phyloP scores from a whole-genome alignment of 768 basidiomycete genomes.

The Scleroderma bovista region DNA sequence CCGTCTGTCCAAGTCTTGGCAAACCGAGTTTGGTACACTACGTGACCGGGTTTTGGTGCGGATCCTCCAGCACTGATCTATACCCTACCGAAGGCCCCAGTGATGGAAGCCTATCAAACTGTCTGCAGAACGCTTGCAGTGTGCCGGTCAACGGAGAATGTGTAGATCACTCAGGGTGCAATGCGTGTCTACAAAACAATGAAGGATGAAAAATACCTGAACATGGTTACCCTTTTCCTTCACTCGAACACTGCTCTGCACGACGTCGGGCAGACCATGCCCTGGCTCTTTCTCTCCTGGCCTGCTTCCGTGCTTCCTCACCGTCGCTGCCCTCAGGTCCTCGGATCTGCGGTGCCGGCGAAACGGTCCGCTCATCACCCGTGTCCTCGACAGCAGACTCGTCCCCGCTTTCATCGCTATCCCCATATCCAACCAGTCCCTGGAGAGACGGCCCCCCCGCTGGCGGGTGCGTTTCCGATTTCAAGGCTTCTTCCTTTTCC shows the following conservation, averaged over 20 bases:
- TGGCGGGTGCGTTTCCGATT: conserved; percentile 8
- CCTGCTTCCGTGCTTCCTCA: not conserved
- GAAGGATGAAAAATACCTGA: not conserved
- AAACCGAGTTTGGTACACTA: too few species aligned
- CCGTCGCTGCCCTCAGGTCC: not conserved
- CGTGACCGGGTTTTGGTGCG: too few species aligned
- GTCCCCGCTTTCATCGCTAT: conserved; percentile 41
- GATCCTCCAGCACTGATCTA: too few species aligned
- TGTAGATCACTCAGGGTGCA: too few species aligned
- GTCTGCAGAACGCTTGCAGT: too few species aligned
- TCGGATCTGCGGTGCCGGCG: not conserved
- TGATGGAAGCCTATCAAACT: too few species aligned
- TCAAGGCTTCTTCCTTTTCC: conserved; percentile 16
- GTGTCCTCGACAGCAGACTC: conserved; percentile 9
- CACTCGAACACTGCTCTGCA: not conserved
- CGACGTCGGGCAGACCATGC: not conserved
- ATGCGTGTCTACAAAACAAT: not conserved
- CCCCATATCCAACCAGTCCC: conserved; percentile 54
- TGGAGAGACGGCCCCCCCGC: conserved; percentile 33
- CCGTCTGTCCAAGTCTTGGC: too few species aligned
- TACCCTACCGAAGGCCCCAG: too few species aligned
- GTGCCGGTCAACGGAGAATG: too few species aligned
- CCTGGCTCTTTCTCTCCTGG: not conserved
- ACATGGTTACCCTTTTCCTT: not conserved
- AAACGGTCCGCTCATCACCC: not conserved